These are phyloP conservation scores for Tuber microsphaerosporum DNA, from an alignment of 495 filamentous ascomycete species.

Conservation along the genomic window DNA sequence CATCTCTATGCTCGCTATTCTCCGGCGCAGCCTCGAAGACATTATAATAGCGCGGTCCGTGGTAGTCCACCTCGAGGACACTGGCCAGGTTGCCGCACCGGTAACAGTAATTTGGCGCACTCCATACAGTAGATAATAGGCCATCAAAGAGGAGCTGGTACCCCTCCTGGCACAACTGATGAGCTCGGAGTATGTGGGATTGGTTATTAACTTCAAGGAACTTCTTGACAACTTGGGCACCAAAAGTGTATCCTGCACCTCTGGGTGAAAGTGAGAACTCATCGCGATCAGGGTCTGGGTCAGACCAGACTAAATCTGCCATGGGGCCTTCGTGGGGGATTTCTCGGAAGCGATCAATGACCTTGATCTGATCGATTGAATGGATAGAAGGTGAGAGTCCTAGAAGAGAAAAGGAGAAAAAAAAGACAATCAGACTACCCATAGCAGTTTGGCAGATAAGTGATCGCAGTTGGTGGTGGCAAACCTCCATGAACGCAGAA, in stretches of 20 bases:
- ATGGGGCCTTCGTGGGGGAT: conserved; percentile 98
- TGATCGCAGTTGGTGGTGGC: conserved; percentile 11
- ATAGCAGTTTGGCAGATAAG: neutral
- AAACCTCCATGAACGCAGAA: conserved; percentile 91
- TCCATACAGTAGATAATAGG: conserved; percentile 91
- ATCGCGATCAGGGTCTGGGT: conserved; percentile 89
- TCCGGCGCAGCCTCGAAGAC: conserved; percentile 95
- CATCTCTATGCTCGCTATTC: conserved; percentile 75
- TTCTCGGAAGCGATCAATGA: conserved; percentile 96
- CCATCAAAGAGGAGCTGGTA: conserved; percentile 95
- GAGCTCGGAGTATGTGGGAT: conserved; percentile 91
- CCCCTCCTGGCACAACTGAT: conserved; percentile 95
- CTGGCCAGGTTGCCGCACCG: conserved; percentile 94
- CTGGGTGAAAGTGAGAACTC: conserved; percentile 92
- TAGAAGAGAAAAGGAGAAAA: conserved; percentile 29
- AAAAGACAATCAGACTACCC: conserved; percentile 3
- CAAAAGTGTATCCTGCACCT: conserved; percentile 94
- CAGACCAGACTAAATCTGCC: conserved; percentile 98
- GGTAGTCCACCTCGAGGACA: conserved; percentile 88
- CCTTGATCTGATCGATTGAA: conserved; percentile 98
- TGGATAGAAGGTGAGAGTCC: conserved; percentile 91
- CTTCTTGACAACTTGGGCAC: conserved; percentile 92
- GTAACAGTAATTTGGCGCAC: conserved; percentile 94
- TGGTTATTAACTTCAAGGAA: conserved; percentile 95
- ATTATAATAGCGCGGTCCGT: conserved; percentile 87